phyloP scores from a whole-genome alignment of 192 early-diverging fungal genomes.

The Dispira parvispora region DNA sequence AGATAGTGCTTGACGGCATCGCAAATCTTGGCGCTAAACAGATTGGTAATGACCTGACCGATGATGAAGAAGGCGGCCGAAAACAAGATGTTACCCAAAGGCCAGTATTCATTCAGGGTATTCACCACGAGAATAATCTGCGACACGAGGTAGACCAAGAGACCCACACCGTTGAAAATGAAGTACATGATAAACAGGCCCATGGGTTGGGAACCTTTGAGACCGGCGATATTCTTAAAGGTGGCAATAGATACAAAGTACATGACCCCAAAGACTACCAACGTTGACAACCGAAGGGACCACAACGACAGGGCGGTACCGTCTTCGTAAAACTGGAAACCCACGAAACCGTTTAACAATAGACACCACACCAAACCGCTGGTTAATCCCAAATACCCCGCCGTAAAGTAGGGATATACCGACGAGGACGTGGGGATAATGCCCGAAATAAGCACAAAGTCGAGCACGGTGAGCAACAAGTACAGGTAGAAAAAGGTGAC shows the following conservation, averaged over 20 bases:
- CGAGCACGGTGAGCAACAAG: constrained; percentile 64
- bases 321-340: constrained; percentile 95
- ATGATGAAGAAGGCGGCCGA: constrained; percentile 71
- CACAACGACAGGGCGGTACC: constrained; percentile 87
- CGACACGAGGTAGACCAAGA: constrained; percentile 71
- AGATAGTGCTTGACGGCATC: constrained; percentile 84
- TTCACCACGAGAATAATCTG: constrained; percentile 91
- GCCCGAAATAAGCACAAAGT: constrained; percentile 80
- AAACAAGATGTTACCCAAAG: constrained; percentile 85
- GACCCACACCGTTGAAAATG: constrained; percentile 64
- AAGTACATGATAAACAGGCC: constrained; percentile 77
- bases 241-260: constrained; percentile 72
- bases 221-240: constrained; percentile 45
- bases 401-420: constrained; percentile 76
- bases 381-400: constrained; percentile 61
- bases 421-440: constrained; percentile 75
- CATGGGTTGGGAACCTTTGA: constrained; percentile 42
- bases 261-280: constrained; percentile 61
- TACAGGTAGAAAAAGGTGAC: constrained; percentile 98
- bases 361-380: constrained; percentile 84
- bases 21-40: constrained; percentile 70
- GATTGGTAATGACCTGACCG: constrained; percentile 68
- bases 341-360: constrained; percentile 87
- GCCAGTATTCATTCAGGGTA: constrained; percentile 92
- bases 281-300: constrained; percentile 75